phyloP scores from a whole-genome alignment of 1,139 yeast genomes.

The Taphrina populina region DNA sequence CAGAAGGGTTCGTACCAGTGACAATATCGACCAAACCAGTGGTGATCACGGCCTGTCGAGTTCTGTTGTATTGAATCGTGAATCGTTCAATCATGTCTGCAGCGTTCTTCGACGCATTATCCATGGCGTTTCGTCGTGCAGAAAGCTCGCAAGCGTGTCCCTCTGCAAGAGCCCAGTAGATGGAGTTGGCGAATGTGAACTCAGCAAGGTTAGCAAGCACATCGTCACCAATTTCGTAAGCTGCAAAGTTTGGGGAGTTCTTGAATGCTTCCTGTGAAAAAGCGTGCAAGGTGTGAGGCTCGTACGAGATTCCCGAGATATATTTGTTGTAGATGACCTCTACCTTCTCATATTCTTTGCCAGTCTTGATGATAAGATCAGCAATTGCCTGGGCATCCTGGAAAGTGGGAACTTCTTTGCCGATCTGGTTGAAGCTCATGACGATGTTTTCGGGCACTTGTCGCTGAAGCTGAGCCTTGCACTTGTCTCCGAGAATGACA shows the following conservation, averaged over 20 bases:
- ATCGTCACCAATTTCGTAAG: constrained; percentile 79
- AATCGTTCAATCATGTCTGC: constrained; percentile 96
- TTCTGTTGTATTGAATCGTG: constrained; percentile 97
- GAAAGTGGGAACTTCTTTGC: constrained; percentile 95
- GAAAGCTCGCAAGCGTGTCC: constrained; percentile 98
- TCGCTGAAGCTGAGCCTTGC: constrained; percentile 83
- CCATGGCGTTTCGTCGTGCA: constrained; percentile 99
- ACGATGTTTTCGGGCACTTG: constrained; percentile 67
- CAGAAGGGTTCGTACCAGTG: constrained; percentile 72
- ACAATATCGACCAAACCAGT: constrained; percentile 98
- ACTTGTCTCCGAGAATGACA: constrained; percentile 91
- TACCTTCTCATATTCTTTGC: constrained; percentile 63
- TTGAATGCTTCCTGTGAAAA: constrained; percentile 72
- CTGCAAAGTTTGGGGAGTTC: constrained; percentile 80
- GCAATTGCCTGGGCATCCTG: constrained; percentile 84
- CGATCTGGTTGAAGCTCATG: constrained; percentile 82
- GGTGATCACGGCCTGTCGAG: constrained; percentile 99
- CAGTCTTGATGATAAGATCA: constrained; percentile 70
- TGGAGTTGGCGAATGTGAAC: constrained; percentile 85
- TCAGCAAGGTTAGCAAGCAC: constrained; percentile 59
- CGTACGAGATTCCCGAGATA: constrained; percentile 82
- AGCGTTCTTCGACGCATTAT: constrained; percentile 98
- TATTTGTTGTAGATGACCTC: constrained; percentile 87
- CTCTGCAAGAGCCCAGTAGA: constrained; percentile 91
- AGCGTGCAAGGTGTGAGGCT: constrained; percentile 70